A percentile compares a stretch with the other conserved stretches of the same genome.
These are phyloP conservation scores for Castanea mollissima DNA, from an alignment of 306 rosid species.

Conservation along the genomic window DNA sequence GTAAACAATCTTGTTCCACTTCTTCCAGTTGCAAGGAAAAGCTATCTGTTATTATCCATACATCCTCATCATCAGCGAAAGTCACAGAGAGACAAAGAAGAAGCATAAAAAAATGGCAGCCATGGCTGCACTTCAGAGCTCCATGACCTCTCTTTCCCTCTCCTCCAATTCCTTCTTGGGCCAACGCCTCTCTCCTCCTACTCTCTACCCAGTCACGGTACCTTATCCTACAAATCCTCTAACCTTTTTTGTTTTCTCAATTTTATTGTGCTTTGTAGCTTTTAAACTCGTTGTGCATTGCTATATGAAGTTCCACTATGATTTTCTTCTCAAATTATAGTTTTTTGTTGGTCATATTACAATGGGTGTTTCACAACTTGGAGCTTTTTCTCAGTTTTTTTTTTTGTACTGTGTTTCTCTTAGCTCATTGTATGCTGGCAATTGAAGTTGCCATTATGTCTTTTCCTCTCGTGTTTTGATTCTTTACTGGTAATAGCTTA, in stretches of 20 bases:
- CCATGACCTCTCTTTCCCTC: constrained; percentile 70
- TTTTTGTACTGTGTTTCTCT: background rate
- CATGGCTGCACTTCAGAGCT: constrained; percentile 85
- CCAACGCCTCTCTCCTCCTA: constrained; percentile 56
- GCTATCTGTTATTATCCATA: background rate
- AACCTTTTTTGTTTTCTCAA: background rate
- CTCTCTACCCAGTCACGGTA: constrained; percentile 54
- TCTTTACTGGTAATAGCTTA: background rate
- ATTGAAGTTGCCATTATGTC: background rate
- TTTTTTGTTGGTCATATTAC: background rate
- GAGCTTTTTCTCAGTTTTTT: constrained; percentile 15
- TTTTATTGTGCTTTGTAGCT: background rate
- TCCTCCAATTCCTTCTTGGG: constrained; percentile 84
- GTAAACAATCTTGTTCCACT: background rate
- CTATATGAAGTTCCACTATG: too few species aligned
- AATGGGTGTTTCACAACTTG: background rate
- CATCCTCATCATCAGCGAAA: background rate
- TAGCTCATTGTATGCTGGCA: background rate
- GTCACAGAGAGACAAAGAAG: constrained; percentile 9
- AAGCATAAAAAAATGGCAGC: constrained; percentile 64
- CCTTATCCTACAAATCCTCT: background rate
- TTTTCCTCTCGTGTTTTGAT: background rate
- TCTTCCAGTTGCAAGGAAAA: background rate
- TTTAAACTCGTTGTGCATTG: background rate
- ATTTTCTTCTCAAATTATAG: background rate